Evolutionary conservation across 495 filamentous ascomycete genomes (phyloP).

Genomic region (Penicillium desertorum): DNA sequence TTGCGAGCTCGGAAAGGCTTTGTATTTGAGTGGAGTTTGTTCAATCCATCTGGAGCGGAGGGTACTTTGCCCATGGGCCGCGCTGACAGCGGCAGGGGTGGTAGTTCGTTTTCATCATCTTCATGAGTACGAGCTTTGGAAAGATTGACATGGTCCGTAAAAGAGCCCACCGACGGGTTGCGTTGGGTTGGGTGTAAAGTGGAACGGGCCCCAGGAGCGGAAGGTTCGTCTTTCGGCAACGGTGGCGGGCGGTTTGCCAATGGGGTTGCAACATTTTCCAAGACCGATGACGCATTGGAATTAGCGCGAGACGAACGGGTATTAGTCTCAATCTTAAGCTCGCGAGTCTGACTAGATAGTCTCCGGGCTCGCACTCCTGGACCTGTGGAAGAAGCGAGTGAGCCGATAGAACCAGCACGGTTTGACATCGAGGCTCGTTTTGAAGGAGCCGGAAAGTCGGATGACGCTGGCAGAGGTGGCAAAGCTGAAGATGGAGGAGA

Average conservation of each 20-base stretch:
- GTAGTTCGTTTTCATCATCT: slow-evolving; percentile 37
- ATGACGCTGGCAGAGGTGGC: slow-evolving; percentile 30
- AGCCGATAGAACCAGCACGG: slow-evolving; percentile 36
- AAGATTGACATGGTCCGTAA: slow-evolving; percentile 36
- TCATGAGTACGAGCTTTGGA: slow-evolving; percentile 46
- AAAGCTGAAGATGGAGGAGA: slow-evolving; percentile 30
- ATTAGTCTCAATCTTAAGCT: slow-evolving; percentile 87
- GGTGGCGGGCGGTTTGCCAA: slow-evolving; percentile 26
- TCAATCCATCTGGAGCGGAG: slow-evolving; percentile 55
- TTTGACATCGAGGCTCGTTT: slow-evolving; percentile 28
- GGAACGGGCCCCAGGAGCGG: slow-evolving; percentile 23
- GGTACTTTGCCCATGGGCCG: slow-evolving; percentile 52
- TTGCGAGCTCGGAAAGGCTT: slow-evolving; percentile 69
- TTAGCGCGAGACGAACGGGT: slow-evolving; percentile 44
- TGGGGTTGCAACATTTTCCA: slow-evolving; percentile 39
- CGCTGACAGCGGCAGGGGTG: slow-evolving; percentile 43
- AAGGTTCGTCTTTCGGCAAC: slow-evolving; percentile 33
- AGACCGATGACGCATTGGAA: slow-evolving; percentile 41
- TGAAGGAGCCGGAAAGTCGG: slow-evolving; percentile 25
- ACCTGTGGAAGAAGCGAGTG: slow-evolving; percentile 33
- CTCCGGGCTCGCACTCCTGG: slow-evolving; percentile 73
- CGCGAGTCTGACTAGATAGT: slow-evolving; percentile 76
- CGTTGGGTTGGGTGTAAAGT: slow-evolving; percentile 28
- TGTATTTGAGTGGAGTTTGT: slow-evolving; percentile 78
- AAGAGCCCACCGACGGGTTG: slow-evolving; percentile 36